These are phyloP conservation scores for Lactifluus hygrophoroides DNA, from an alignment of 768 basidiomycete genomes.

Conservation along the genomic window DNA sequence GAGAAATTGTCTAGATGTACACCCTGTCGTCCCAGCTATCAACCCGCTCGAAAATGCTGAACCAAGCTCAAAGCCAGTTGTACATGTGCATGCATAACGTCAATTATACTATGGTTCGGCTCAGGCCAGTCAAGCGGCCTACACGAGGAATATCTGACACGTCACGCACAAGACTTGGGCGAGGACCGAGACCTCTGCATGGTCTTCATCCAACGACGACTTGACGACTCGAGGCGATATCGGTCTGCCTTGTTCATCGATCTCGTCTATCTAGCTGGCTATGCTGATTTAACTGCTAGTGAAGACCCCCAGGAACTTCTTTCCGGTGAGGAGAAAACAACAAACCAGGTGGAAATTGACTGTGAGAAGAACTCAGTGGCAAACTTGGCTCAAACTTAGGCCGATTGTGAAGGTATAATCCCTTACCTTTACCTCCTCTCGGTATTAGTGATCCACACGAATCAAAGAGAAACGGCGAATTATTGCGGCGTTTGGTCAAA, in stretches of 20 bases:
- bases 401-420: slow-evolving; percentile 13
- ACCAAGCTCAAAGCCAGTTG: slow-evolving; percentile 1
- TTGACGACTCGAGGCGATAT: slow-evolving; percentile 5
- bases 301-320: slow-evolving; percentile 7
- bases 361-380: slow-evolving; percentile 9
- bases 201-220: neutral
- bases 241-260: neutral
- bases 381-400: slow-evolving; percentile 1
- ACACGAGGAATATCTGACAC: neutral
- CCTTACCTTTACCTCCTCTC: neutral
- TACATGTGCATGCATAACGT: slow-evolving; percentile 7
- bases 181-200: slow-evolving; percentile 1
- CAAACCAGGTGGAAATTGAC: neutral
- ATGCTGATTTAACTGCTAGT: neutral
- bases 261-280: neutral
- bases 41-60: neutral
- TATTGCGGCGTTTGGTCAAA: neutral
- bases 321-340: neutral
- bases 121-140: neutral
- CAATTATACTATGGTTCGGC: neutral
- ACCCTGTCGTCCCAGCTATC: neutral
- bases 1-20: neutral
- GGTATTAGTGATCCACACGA: neutral
- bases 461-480: slow-evolving; percentile 6
- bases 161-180: slow-evolving; percentile 2